Evolutionary conservation across 2,329 filamentous ascomycete species (phyloP), one percentile per base, ranked within the genome.

Genomic region (Aureobasidium sp.): DNA sequence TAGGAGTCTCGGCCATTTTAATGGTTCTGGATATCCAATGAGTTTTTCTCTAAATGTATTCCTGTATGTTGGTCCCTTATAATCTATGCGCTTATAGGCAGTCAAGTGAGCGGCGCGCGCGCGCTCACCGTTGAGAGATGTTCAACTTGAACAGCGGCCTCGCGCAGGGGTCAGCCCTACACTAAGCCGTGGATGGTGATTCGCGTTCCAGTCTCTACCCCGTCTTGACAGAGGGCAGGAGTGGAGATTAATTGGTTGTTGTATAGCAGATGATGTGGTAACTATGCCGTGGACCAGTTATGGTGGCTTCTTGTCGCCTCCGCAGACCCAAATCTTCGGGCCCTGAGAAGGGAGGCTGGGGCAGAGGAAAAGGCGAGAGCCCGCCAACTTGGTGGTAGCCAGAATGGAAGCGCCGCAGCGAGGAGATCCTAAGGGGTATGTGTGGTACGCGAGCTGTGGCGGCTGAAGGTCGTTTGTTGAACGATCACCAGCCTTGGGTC

Each of bases 261-360:
- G 8, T 63, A 41, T 48, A 44, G 62, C 34, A 34, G 41, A 29
- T 63, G 43, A 39, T 26, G 32, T 70, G 67, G 68, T 66, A 64
- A 61, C 59, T 64, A 64, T 65, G 65, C 64, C 63, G 62, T 52
- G 32, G 44, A 50, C 82, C 77, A 93, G 80, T 97, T 97, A 97
- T 83, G 93, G 93, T 76, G 94, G 93, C 81, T 96, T 93, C 82
- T 92, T 94, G 83, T 94, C 90, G 82, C 92, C 90, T 88, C 93
- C 92, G 83, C 87, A 87, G 78, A 93, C 93, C 86, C 95, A 92
- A 83, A 87, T 87, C 76, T 87, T 87, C 79, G 92, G 93, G 83
- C 91, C 91, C 77, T 93, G 87, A 81, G 96, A 90, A 85, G 91
- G 92, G 82, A 88, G 88, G 75, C 88, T 82, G 80, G 88, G 87